Base-by-base conservation (phyloP, 2,329 filamentous ascomycete species). In the Paracoccidioides brasiliensis region DNA sequence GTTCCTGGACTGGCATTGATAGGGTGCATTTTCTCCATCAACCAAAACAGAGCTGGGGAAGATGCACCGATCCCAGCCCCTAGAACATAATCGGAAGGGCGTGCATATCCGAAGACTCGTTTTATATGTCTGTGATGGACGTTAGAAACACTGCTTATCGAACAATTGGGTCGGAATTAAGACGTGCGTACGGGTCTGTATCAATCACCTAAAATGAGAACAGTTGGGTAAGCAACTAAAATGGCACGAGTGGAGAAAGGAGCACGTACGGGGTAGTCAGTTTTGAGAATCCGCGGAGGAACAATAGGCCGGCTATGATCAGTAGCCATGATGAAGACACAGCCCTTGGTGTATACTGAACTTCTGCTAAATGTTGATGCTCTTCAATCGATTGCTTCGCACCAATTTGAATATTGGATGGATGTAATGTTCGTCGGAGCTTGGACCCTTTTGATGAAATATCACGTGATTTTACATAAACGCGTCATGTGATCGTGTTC, bases 21-120 rank as follows among this genome's bases (percentile, higher is more conserved):
- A 33, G 93, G 93, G 32, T 88, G 84, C 61, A 94, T 80, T 70
- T 79, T 83, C 77, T 98, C 91, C 80, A 90, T 88, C 61, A 84
- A 72, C 66, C 84, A 78, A 69, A 97, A 85, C 56, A 87, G 75
- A 48, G 79, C 79, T 7, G 93, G 91, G 50, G 83, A 86, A 54
- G 83, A 77, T n/a, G 82, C 81, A 12, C 85, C 85, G 52, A 86
- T 80, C 12, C 76, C 79, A 56, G 79, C 77, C 59, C 85, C 91
- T 63, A 82, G 76, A 43, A 79, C 77, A 74, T 94, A 97, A 74
- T 98, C 93, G 52, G 85, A 87, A 50, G 83, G 76, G 60, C 93
- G 83, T 60, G 90, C 87, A 80, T 98, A 98, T 68, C 82, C 74
- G 61, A 96, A 72, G 15, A 97, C 93, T 69, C 93, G 85, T 73